Conservation (phyloP, 345 rosid genomes). For the Kandelia obovata region DNA sequence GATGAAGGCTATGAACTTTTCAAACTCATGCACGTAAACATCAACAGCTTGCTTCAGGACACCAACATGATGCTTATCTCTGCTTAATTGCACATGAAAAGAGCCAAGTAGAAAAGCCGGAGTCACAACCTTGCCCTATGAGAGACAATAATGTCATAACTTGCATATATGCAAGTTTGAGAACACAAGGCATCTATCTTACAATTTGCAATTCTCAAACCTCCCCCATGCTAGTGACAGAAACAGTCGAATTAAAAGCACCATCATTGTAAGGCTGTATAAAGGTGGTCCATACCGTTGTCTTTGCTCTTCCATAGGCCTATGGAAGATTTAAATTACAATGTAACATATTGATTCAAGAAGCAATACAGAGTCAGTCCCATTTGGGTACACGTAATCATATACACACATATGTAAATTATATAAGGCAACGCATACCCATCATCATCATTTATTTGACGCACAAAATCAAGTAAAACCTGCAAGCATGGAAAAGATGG, state of each 20-base stretch:
- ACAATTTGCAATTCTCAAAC: conserved; percentile 62
- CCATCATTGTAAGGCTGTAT: conserved; percentile 76
- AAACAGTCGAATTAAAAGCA: conserved; percentile 52
- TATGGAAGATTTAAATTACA: conserved; percentile 26
- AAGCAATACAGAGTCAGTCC: conserved; percentile 1
- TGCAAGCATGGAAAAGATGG: conserved; percentile 28
- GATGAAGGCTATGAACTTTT: conserved; percentile 68
- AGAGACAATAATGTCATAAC: conserved; percentile 3
- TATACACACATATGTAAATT: no score
- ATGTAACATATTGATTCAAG: conserved; percentile 1
- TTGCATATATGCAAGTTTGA: no score
- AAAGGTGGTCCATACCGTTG: conserved; percentile 93
- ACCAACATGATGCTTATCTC: conserved; percentile 52
- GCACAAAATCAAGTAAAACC: conserved; percentile 94
- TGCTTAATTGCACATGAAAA: conserved; percentile 26
- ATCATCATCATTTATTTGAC: conserved; percentile 88
- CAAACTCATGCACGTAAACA: conserved; percentile 68
- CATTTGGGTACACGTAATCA: neutral
- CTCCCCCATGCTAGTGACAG: conserved; percentile 64
- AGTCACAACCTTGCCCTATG: conserved; percentile 14
- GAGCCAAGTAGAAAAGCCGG: conserved; percentile 21
- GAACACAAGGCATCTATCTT: conserved; percentile 25
- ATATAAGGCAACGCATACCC: conserved; percentile 48
- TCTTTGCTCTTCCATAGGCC: conserved; percentile 99
- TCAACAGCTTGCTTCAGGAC: conserved; percentile 67